Evolutionary conservation across 805 yeast genomes (phyloP), one percentile per base, ranked within the genome.

Genomic region (Metschnikowia arizonensis): DNA sequence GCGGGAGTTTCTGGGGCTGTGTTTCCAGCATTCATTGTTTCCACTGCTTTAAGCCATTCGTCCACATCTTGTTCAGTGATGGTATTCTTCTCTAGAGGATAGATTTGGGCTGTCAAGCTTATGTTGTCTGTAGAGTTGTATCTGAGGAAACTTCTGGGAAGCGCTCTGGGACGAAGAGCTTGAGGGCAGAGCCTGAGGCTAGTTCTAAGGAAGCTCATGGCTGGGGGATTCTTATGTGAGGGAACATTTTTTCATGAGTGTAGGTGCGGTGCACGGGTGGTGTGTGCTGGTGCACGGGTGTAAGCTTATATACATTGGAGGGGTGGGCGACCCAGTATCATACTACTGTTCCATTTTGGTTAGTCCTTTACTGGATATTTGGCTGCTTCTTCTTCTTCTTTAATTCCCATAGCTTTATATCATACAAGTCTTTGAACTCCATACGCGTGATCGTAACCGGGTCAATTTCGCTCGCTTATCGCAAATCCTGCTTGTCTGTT

Each of bases 1-100:
- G 66, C 50, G 39, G 59, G 63, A 12, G 62, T 61, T 28, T 61
- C 66, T 14, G 64, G 72, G 48, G 51, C 62, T 23, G 57, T 59
- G 56, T 59, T 66, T 44, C 62, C 68, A 23, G 42, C 47, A 51
- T 58, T 70, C 56, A 76, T 64, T 30, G 67, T 62, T 43, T 66
- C 62, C 29, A 76, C 67, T 18, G 79, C 76, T 1, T 44, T 48
- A 40, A 76, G 58, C 81, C 81, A 76, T 43, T 71, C 70, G 47
- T 76, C 76, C 24, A 69, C 63, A 48, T 72, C 74, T 30, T 56
- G 42, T 45, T 70, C 76, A 12, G 64, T 57, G 45, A 72, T 67
- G 44, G 53, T 44, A n/a, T 63, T 63, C 52, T 67, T 65, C 49
- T 67, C 58, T 41, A 67, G 50, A 7, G 75, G 76, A 48, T 51